phyloP scores from a whole-genome alignment of 352 stramenopile genomes.

The Phytophthora quininea region DNA sequence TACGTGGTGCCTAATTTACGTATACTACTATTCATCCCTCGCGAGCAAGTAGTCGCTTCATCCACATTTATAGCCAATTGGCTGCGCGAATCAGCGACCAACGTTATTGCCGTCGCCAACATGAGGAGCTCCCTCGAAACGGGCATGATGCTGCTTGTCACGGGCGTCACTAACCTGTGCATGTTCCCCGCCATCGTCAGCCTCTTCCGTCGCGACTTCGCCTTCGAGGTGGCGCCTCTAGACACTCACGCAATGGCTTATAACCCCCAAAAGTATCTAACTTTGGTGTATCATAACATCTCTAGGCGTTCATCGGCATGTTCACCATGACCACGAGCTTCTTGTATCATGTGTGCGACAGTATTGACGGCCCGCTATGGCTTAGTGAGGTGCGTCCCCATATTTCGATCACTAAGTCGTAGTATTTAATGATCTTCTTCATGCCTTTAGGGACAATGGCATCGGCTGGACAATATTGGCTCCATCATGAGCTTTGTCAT shows the following conservation, averaged over 20 bases:
- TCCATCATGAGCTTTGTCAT: slow-evolving; percentile 85
- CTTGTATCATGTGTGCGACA: slow-evolving; percentile 82
- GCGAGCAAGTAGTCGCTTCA: slow-evolving; percentile 14
- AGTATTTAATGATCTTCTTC: not conserved
- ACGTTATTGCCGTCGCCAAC: not conserved
- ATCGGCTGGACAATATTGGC: slow-evolving; percentile 83
- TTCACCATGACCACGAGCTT: slow-evolving; percentile 86
- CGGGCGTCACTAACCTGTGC: slow-evolving; percentile 78
- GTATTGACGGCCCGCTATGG: slow-evolving; percentile 75
- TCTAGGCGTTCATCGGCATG: slow-evolving; percentile 71
- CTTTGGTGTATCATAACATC: not conserved
- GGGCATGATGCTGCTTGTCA: slow-evolving; percentile 74
- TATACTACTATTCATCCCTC: not conserved
- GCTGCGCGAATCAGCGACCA: not conserved
- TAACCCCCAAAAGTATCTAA: slow-evolving; percentile 3
- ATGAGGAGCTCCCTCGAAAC: slow-evolving; percentile 74
- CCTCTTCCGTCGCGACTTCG: slow-evolving; percentile 58
- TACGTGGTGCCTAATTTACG: not conserved
- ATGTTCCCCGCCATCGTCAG: slow-evolving; percentile 77
- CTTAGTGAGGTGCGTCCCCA: slow-evolving; percentile 56
- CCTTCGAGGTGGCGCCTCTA: slow-evolving; percentile 65
- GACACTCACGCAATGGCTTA: not conserved
- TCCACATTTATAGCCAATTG: not conserved
- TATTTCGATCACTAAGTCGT: not conserved
- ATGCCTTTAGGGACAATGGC: slow-evolving; percentile 65